Evolutionary conservation across 1,284 basidiomycete species (phyloP), one percentile per base, ranked within the genome.

Genomic region (Malassezia psittaci): DNA sequence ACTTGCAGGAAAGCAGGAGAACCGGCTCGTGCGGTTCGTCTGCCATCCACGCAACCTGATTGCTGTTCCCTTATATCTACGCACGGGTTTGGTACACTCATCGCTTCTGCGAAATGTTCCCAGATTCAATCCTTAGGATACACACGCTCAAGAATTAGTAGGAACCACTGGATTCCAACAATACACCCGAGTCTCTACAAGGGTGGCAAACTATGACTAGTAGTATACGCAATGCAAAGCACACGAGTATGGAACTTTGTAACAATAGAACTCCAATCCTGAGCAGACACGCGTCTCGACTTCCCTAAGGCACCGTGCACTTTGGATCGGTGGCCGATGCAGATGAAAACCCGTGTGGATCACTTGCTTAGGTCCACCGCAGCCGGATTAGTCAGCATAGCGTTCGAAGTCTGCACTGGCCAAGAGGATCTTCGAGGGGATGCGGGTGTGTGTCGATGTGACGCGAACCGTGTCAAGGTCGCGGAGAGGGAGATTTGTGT

Each of bases 171-270:
- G 24, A 29, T 29, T 29, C 24, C 24, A 36, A 18, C 13, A 34
- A 37, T n/a, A 12, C 34, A 34, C 45, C 45, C 34, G 45, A 47
- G 34, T 48, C 19, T 38, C 47, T 48, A 48, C 47, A 32, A 48
- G 47, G 47, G 47, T 29, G 36, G 37, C 36, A 38, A 38, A 24
- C 47, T 48, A 48, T 39, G 47, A 48, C 45, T 35, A 47, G 45
- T 18, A 36, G 21, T 19, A 19, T 19, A 8, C 38, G 43, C 16
- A 15, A 34, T 45, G 34, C 43, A 45, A 16, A 10, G 16, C 43
- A 45, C 24, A 19, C 29, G 16, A 18, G 24, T 29, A 39, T 39
- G 38, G 19, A 39, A 39, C 38, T n/a, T 19, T 39, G 15, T n/a
- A 39, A 19, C n/a, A n/a, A 39, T 19, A 39, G n/a, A 19, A 39